A percentile compares a stretch with the other conserved stretches of the same genome.
These are phyloP conservation scores for Tuber magnatum DNA, from an alignment of 495 filamentous ascomycete genomes.

Conservation along the genomic window DNA sequence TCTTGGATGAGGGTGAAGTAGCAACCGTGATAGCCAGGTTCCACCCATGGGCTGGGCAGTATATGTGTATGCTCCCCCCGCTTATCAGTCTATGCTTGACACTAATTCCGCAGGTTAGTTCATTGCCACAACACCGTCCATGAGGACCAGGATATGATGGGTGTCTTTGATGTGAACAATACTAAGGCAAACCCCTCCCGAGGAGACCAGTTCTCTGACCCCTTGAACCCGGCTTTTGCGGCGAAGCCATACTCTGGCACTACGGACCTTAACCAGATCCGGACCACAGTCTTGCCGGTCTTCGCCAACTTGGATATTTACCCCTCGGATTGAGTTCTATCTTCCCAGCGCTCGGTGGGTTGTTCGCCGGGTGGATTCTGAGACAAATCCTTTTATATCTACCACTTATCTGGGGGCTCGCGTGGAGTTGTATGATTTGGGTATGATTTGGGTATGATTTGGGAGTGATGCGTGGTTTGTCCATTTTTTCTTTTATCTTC, in stretches of 20 bases:
- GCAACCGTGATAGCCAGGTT: constrained; percentile 49
- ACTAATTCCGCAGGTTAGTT: constrained; percentile 41
- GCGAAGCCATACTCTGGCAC: constrained; percentile 16
- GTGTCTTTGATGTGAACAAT: constrained; percentile 43
- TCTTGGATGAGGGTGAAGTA: constrained; percentile 42
- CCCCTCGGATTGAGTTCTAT: not conserved
- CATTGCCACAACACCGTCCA: constrained; percentile 48
- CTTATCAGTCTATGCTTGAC: not conserved
- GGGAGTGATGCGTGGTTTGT: not conserved
- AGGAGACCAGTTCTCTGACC: constrained; percentile 27
- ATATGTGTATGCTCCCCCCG: constrained; percentile 44
- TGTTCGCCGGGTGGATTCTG: not conserved
- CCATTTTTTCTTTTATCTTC: not conserved
- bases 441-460: no score
- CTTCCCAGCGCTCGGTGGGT: not conserved
- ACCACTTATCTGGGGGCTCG: not conserved
- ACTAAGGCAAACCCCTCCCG: constrained; percentile 13
- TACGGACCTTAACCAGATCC: constrained; percentile 16
- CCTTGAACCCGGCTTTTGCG: constrained; percentile 30
- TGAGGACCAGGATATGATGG: constrained; percentile 49
- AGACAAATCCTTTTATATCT: not conserved
- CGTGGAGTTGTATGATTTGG: not conserved
- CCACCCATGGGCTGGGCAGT: constrained; percentile 50
- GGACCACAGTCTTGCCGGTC: constrained; percentile 20
- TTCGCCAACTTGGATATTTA: constrained; percentile 33